Evolutionary conservation across 495 filamentous ascomycete species (phyloP), one percentile per base, ranked within the genome.

Genomic region (Trichocladium uniseriatum): DNA sequence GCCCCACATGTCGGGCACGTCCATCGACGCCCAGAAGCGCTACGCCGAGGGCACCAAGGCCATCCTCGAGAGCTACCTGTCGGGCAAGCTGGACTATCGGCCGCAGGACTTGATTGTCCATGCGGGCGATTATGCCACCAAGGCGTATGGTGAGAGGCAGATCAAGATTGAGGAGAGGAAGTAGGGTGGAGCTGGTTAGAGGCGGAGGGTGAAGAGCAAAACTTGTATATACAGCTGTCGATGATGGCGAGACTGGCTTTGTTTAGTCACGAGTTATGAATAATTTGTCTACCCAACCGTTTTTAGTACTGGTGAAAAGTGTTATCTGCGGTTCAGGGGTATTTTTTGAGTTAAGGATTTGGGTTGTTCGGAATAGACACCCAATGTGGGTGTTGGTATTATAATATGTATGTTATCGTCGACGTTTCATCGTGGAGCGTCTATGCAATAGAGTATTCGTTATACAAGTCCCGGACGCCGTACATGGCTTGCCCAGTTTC

Each of bases 1-100:
- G 44, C 87, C 92, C 41, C 92, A 98, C 79, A 94, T 98, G 88
- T 90, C 86, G 31, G 92, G 92, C 62, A 97, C 92, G 49, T 94
- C 89, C 45, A 83, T 98, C 63, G 92, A 98, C 67, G 92, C 92
- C 27, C 92, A 98, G 78, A 83, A 90, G 78, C 80, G 92, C 48
- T 98, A 98, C 62, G 88, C 92, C 58, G 74, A 78, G 45, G 92
- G 92, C 51, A 83, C 79, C 66, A 95, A 96, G 86, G 60, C 69
- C 54, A 96, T 98, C 66, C 73, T 98, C 48, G 79, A 94, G 42
- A 84, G 79, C 69, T 98, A 97, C 78, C 86, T 95, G 65, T 79
- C 75, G 54, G 90, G 90, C 51, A 79, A 77, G 58, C 67, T 85
- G 57, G 89, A 97, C 71, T 98, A 98, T 78, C 78, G 78, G 52